Evolutionary conservation across 2,329 filamentous ascomycete species (phyloP), one percentile per base, ranked within the genome.

Genomic region (Juglanconis oblonga): DNA sequence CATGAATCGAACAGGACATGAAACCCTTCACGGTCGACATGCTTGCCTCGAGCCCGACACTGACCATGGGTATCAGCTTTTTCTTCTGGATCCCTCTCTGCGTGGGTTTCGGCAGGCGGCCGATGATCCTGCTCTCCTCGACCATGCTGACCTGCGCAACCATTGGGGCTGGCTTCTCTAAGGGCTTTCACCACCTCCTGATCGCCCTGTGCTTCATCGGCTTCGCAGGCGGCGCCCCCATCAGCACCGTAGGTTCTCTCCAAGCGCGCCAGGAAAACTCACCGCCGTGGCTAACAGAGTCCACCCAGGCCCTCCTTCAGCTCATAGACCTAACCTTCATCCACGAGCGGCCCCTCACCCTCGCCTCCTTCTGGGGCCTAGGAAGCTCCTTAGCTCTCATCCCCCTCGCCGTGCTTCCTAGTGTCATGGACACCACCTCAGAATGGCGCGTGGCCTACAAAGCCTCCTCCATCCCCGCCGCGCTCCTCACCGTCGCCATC

Each of bases 291-390:
- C 52, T 55, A 17, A 55, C 2, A 9, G 10, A 5, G 9, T 2
- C 3, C 32, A 7, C 7, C 4, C 24, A 76, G 74, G 65, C 67
- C 11, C 64, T 75, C 3, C 63, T 76, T 1, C 70, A 72, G 55
- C 58, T 76, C 11, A 72, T 77, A 33, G 74, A 77, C 54, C 59
- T 76, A 47, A 74, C 74, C 0, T 77, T 73, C 62, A 74, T 76
- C 48, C 68, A 74, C 51, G 69, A 76, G 58, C 68, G 75, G 4
- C 71, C 74, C 0, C 64, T 64, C 31, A 70, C 68, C 3, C 64
- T 76, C 29, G 72, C 73, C 1, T 57, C 70, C 5, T 68, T 71
- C 47, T 76, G 73, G 72, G 69, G 69, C n/a, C 3, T 73, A 2
- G 65, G 66, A 2, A 67, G 65, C 6, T 64, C 62, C 14, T 50